A percentile compares a stretch with the other conserved stretches of the same genome.
Conservation (phyloP, 495 filamentous ascomycete genomes). For the Evansstolkia leycettana region DNA sequence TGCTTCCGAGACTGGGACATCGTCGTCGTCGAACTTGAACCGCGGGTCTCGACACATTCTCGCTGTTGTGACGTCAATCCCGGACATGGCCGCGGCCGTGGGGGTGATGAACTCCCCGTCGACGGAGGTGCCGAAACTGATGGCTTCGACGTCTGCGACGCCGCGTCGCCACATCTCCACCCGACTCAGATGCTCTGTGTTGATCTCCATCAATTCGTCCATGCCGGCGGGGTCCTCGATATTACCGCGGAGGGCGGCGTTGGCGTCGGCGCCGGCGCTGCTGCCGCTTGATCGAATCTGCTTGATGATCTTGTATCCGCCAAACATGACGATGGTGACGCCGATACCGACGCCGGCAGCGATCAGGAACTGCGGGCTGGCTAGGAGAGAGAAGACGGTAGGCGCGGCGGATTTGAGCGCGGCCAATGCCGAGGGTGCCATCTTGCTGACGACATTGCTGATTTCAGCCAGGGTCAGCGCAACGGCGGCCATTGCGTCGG, state of each 20-base stretch:
- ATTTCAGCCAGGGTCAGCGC: slow-evolving; percentile 89
- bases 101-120: slow-evolving; percentile 83
- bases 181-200: slow-evolving; percentile 42
- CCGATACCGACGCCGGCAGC: slow-evolving; percentile 80
- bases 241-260: background rate
- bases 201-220: slow-evolving; percentile 47
- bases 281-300: slow-evolving; percentile 46
- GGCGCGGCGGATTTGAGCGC: slow-evolving; percentile 70
- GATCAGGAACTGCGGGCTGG: slow-evolving; percentile 85
- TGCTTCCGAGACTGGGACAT: slow-evolving; percentile 15
- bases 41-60: slow-evolving; percentile 22
- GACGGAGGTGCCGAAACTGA: slow-evolving; percentile 52
- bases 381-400: slow-evolving; percentile 73
- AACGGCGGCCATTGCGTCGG: slow-evolving; percentile 88
- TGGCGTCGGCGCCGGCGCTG: slow-evolving; percentile 2
- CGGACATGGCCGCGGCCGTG: slow-evolving; percentile 50
- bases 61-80: slow-evolving; percentile 32
- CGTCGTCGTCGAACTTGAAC: slow-evolving; percentile 28
- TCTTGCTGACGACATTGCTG: slow-evolving; percentile 65
- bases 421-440: slow-evolving; percentile 67
- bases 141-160: slow-evolving; percentile 54
- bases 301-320: slow-evolving; percentile 95
- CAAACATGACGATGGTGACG: slow-evolving; percentile 85
- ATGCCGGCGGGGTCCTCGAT: slow-evolving; percentile 18
- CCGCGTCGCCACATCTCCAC: slow-evolving; percentile 84